These are phyloP conservation scores for Lodderomyces theae DNA, from an alignment of 1,139 yeast species.

Conservation along the genomic window DNA sequence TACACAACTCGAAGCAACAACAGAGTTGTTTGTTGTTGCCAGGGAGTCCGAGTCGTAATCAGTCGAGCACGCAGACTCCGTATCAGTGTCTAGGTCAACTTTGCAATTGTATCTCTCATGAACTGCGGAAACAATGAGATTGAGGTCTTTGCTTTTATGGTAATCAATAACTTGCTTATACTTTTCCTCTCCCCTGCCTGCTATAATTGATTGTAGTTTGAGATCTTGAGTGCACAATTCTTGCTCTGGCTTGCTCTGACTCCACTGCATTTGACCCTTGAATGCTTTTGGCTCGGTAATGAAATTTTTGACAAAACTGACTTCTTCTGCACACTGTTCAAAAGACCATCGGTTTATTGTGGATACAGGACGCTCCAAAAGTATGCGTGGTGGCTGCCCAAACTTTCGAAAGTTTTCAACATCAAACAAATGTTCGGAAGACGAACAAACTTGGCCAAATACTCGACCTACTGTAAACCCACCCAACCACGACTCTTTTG, in stretches of 20 bases:
- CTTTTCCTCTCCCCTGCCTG: slow-evolving; percentile 24
- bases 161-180: slow-evolving; percentile 22
- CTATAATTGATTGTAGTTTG: slow-evolving; percentile 23
- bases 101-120: slow-evolving; percentile 3
- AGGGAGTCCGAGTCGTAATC: not conserved
- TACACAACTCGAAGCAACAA: slow-evolving; percentile 6
- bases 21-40: not conserved
- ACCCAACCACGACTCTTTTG: slow-evolving; percentile 31
- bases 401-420: slow-evolving; percentile 17
- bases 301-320: slow-evolving; percentile 17
- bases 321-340: slow-evolving; percentile 30
- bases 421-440: slow-evolving; percentile 30
- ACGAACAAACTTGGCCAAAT: slow-evolving; percentile 41
- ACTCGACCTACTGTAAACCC: slow-evolving; percentile 45
- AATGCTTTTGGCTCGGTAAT: slow-evolving; percentile 7
- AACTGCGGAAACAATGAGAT: slow-evolving; percentile 9
- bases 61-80: slow-evolving; percentile 3
- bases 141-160: slow-evolving; percentile 11
- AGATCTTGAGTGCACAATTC: slow-evolving; percentile 16
- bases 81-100: slow-evolving; percentile 11
- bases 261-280: slow-evolving; percentile 8
- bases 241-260: not conserved
- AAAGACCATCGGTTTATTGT: slow-evolving; percentile 37
- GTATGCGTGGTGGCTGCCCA: slow-evolving; percentile 21
- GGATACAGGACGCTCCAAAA: slow-evolving; percentile 20